Evolutionary conservation across 176 grass and related monocot genomes (phyloP), one percentile per base, ranked within the genome.

Genomic region (Musa acuminata): DNA sequence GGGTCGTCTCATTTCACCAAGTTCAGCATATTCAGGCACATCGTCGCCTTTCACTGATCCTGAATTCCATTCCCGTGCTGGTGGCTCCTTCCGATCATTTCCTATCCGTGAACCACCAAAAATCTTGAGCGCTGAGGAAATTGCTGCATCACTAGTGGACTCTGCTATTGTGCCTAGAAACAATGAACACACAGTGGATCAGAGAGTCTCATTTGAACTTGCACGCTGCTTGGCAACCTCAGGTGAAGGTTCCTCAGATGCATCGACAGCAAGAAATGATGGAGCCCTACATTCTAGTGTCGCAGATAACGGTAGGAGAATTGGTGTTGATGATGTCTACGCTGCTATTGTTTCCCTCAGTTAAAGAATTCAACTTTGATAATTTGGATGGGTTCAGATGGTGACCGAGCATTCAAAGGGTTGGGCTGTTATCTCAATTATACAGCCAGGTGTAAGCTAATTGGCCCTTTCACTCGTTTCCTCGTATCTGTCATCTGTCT

Each of bases 341-440:
- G 82, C 89, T 90, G 89, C 89, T 72, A 27, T 96, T 82, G 57
- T 77, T 85, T 52, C 77, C 84, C 9, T 53, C 80, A 52, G 85
- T 81, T 77, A 96, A 96, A 72, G 92, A 96, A 19, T 96, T 99
- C 76, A 91, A 99, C 13, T 99, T 99, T 74, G 84, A 87, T 80
- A 89, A 89, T 9, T 43, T 77, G 0, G 90, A 89, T 9, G 82
- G 90, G 87, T 25, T 81, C 90, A 26, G 80, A 89, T 83, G 58
- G 73, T 77, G 23, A 17, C 69, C 0, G 84, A 85, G 14, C 88
- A 88, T 26, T 77, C 74, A 26, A 99, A 85, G 81, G 75, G 80
- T 73, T 94, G 95, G 90, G 84, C 88, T 19, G 85, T 99, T 87
- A 85, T 82, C 79, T 88, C 90, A n/a, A 77, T 89, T 55, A 66